A percentile compares a stretch with the other conserved stretches of the same genome.
Conservation (phyloP, 2,329 filamentous ascomycete species). For the Aspergillus viridinutans region DNA sequence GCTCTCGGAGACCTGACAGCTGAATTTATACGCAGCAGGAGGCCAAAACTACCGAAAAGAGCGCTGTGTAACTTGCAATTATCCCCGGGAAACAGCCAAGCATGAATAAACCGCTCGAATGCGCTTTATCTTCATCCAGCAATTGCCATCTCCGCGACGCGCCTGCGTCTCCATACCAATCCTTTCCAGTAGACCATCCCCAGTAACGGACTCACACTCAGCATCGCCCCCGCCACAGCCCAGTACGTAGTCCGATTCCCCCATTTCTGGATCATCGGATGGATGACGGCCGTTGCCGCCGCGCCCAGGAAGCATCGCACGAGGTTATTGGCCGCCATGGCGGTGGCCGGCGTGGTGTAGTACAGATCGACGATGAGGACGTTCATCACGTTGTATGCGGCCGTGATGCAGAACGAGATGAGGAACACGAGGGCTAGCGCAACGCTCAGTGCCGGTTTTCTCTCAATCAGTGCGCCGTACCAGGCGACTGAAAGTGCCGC, state of each 20-base stretch:
- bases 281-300: conserved; percentile 21
- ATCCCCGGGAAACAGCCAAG: no score
- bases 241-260: conserved; percentile 17
- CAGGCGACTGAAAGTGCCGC: conserved; percentile 7
- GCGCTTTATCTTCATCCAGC: neutral
- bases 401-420: conserved; percentile 35
- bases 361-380: conserved; percentile 45
- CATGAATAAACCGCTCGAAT: neutral
- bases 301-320: conserved; percentile 31
- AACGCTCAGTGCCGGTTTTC: conserved; percentile 17
- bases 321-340: conserved; percentile 33
- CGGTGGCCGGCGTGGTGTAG: conserved; percentile 26
- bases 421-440: conserved; percentile 30
- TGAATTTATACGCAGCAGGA: no score
- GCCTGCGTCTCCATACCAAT: conserved; percentile 15
- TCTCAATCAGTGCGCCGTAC: conserved; percentile 10
- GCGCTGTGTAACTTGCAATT: no score
- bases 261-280: conserved; percentile 16
- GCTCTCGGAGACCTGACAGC: no score
- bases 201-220: conserved; percentile 13
- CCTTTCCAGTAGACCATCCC: conserved; percentile 16
- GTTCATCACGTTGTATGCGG: conserved; percentile 41
- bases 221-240: conserved; percentile 9
- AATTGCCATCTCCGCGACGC: neutral
- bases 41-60: no score